These are phyloP conservation scores for Eucalyptus caleyi DNA, from an alignment of 345 rosid species.

Conservation along the genomic window DNA sequence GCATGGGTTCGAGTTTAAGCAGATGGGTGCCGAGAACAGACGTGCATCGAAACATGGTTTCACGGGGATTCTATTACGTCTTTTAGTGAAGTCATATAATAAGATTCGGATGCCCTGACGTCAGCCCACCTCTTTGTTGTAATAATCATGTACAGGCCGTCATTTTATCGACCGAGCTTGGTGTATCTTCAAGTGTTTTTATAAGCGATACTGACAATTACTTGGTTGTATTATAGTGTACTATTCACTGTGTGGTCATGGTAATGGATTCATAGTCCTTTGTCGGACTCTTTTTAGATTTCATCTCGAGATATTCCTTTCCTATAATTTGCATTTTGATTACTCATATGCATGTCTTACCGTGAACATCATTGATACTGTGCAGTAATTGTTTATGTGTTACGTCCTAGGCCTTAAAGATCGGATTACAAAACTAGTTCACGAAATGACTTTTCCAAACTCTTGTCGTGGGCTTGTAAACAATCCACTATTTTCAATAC, in stretches of 20 bases:
- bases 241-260: background rate
- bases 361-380: background rate
- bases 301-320: background rate
- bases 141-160: background rate
- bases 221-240: background rate
- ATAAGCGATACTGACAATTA: background rate
- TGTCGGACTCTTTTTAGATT: background rate
- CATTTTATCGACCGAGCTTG: background rate
- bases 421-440: background rate
- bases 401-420: background rate
- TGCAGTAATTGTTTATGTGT: background rate
- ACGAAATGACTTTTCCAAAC: background rate
- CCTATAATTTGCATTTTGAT: background rate
- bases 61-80: background rate
- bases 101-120: background rate
- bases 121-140: background rate
- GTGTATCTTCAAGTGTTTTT: background rate
- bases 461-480: too few relatives aligned
- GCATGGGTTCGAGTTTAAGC: background rate
- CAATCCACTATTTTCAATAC: background rate
- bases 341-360: background rate
- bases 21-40: background rate
- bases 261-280: background rate
- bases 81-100: background rate
- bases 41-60: background rate